These are phyloP conservation scores for Wickerhamiella dianesei DNA, from an alignment of 805 yeast species.

Conservation along the genomic window DNA sequence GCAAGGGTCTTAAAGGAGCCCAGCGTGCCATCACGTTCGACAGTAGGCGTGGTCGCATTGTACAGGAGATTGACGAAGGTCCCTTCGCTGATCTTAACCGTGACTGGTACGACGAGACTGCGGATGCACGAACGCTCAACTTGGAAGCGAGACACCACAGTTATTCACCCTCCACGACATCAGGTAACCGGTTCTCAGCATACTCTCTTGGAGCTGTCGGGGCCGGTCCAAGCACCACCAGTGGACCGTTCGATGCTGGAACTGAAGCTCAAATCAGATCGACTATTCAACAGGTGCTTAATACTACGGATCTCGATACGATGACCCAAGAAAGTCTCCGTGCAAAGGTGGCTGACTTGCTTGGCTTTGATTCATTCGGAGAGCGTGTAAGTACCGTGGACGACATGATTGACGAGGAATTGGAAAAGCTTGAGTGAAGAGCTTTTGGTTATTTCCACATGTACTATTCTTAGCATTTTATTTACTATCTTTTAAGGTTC, in stretches of 20 bases:
- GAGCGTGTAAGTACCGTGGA: conserved; percentile 24
- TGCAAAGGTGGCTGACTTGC: conserved; percentile 25
- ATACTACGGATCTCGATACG: conserved; percentile 24
- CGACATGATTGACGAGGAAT: conserved; percentile 25
- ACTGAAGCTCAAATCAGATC: conserved; percentile 21
- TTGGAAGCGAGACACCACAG: background rate
- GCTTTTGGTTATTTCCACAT: background rate
- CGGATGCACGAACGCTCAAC: background rate
- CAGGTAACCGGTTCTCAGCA: background rate
- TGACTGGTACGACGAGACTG: background rate
- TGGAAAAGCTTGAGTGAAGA: conserved; percentile 23
- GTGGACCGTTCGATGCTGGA: conserved; percentile 17
- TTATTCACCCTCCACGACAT: background rate
- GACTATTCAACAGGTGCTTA: conserved; percentile 23
- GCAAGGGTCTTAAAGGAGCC: conserved; percentile 27
- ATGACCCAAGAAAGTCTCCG: conserved; percentile 27
- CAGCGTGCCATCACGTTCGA: conserved; percentile 26
- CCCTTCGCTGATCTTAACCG: conserved; percentile 5
- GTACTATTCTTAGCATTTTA: background rate
- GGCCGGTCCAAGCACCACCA: background rate
- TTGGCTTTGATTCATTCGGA: conserved; percentile 24
- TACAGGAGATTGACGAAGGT: conserved; percentile 17
- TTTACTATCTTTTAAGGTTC: conserved; percentile 30
- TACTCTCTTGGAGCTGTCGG: background rate
- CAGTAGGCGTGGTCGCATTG: conserved; percentile 23